Evolutionary conservation across 306 rosid genomes (phyloP), one percentile per base, ranked within the genome.

Genomic region (Dryas drummondii): DNA sequence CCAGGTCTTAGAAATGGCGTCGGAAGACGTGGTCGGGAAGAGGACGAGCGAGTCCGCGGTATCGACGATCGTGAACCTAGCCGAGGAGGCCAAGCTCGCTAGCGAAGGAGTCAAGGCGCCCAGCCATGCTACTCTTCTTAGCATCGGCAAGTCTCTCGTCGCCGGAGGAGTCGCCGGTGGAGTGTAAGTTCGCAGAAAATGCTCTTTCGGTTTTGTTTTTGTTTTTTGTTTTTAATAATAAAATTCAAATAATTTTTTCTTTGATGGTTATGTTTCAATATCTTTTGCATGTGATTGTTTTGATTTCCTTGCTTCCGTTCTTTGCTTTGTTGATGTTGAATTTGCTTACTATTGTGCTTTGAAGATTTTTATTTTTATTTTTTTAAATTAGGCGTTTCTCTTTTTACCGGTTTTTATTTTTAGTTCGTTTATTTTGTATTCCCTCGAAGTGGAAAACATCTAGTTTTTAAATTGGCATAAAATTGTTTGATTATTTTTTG

Each of bases 101-200:
- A 81, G 80, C 16, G 86, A 82, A 66, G 87, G 77, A 63, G 79
- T 67, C 6, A 84, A 86, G 75, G 87, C 88, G 60, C 91, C 88
- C 0, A 55, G 75, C 72, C 82, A 71, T 22, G 71, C 81, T n/a
- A 68, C 83, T 45, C 49, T 84, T 54, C 84, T 88, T 72, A 75
- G 80, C 71, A 81, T 86, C 79, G 81, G 83, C 81, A 86, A 90
- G 81, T 90, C 96, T 60, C 96, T 90, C 52, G 78, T 82, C 42
- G 89, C 92, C 56, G 96, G 92, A 53, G 92, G 96, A 72, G 81
- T 90, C 78, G 96, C 92, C 66, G 92, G 96, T 5, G 90, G 92
- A 86, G 86, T 87, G 96, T 90, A 61, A 88, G 96, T 84, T 81
- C 78, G 37, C 12, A 12, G 27, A 14, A 45, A 68, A 13, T 59